Evolutionary conservation across 768 basidiomycete genomes (phyloP), one percentile per base, ranked within the genome.

Genomic region (Suillus discolor): DNA sequence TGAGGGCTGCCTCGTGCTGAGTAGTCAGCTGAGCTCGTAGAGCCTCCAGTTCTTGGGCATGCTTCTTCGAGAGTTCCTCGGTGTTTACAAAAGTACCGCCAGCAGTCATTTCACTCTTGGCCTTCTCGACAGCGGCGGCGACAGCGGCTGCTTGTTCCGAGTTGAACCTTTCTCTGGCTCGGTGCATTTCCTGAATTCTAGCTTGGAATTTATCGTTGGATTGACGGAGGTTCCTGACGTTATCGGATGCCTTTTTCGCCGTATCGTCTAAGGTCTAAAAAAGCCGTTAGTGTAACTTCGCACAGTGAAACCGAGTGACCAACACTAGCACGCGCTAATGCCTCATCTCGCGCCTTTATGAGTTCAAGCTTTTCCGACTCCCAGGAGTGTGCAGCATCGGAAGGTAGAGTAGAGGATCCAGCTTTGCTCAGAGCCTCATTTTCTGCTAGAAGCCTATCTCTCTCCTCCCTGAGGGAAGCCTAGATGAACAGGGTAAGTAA

Each of bases 331-430:
- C 86, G 85, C 13, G 84, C 79, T 7, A 84, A 66, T 3, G 88
- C 87, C n/a, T 89, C 86, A 65, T 84, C 89, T 8, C 87, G 86
- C 34, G 82, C 80, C 68, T 86, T 85, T 42, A 81, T 63, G 1
- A 93, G 78, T 62, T 85, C 83, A 0, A 77, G 80, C 69, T 87
- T 91, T 72, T 92, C 89, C 1, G 79, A 71, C 64, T 91, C 89
- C 84, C 86, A 86, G 16, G 70, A 66, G 62, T 79, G 82, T 38
- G 72, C 71, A 42, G 76, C 73, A 16, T 80, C 78, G 4, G 79
- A 65, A 5, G 72, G 71, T 1, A 68, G 69, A 23, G 71, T 64
- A 7, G 65, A n/a, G 25, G 68, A 66, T 25, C 51, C 51, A 2
- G 78, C 38, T n/a, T 76, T 63, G 42, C 66, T 72, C 63, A 75